These are phyloP conservation scores for Ustilago loliicola DNA, from an alignment of 1,284 basidiomycete species.

Conservation along the genomic window DNA sequence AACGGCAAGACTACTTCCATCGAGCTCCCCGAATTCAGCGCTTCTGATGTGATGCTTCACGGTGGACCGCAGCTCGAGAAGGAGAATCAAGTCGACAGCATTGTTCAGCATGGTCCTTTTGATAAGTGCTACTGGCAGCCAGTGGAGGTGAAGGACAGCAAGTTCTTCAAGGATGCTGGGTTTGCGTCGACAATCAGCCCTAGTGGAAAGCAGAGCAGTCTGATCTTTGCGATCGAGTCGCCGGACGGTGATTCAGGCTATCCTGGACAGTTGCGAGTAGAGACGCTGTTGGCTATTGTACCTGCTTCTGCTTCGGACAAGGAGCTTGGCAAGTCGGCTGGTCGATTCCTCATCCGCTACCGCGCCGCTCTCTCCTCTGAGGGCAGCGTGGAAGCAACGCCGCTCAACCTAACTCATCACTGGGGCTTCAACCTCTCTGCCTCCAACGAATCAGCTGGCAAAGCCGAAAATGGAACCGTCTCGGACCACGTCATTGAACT, in stretches of 20 bases:
- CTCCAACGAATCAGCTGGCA: slow-evolving; percentile 28
- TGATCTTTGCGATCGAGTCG: slow-evolving; percentile 57
- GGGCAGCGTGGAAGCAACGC: slow-evolving; percentile 52
- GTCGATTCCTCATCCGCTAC: slow-evolving; percentile 59
- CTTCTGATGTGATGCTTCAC: slow-evolving; percentile 57
- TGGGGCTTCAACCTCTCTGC: slow-evolving; percentile 66
- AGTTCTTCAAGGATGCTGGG: slow-evolving; percentile 40
- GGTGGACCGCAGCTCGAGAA: slow-evolving; percentile 57
- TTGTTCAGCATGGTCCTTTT: slow-evolving; percentile 58
- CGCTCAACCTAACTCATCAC: slow-evolving; percentile 68
- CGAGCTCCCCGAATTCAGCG: slow-evolving; percentile 52
- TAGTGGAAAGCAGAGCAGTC: slow-evolving; percentile 31
- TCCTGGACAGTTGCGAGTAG: slow-evolving; percentile 60
- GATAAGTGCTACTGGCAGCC: slow-evolving; percentile 61
- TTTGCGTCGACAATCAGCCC: slow-evolving; percentile 39
- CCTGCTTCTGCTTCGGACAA: slow-evolving; percentile 22
- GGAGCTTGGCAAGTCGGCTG: slow-evolving; percentile 45
- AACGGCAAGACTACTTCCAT: slow-evolving; percentile 36
- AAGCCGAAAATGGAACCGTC: slow-evolving; percentile 47
- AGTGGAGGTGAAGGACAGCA: slow-evolving; percentile 35
- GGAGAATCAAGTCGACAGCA: slow-evolving; percentile 27
- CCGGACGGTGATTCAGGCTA: slow-evolving; percentile 62
- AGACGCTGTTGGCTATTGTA: slow-evolving; percentile 54
- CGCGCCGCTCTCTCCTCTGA: slow-evolving; percentile 51
- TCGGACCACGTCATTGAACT: slow-evolving; percentile 54